Conservation (phyloP, 208 protist genomes). For the Wallacemonas sp. region DNA sequence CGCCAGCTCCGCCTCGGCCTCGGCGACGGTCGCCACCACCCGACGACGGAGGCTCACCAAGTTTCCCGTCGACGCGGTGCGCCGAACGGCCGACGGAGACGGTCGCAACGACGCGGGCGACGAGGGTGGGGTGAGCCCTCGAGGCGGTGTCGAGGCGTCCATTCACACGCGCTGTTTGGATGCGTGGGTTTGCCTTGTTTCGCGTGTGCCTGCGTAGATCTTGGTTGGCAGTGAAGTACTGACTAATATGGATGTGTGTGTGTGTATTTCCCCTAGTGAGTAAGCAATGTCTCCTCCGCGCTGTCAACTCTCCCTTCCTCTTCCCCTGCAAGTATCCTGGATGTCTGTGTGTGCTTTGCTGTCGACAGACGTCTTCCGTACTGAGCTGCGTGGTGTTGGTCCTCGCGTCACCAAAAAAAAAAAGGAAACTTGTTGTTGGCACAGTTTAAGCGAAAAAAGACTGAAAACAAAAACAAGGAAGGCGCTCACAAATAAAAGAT, state of each 20-base stretch:
- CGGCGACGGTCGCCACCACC: constrained; percentile 2
- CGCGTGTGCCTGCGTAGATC: too few species aligned
- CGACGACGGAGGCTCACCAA: not conserved
- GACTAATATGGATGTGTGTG: not conserved
- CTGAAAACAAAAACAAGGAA: too few species aligned
- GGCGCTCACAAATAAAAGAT: too few species aligned
- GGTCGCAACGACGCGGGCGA: not conserved
- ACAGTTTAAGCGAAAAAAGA: constrained; percentile 5
- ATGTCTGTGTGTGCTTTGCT: too few species aligned
- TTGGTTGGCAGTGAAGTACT: too few species aligned
- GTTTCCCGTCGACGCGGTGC: constrained; percentile 2
- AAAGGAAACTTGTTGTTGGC: too few species aligned
- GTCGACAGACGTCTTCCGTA: too few species aligned
- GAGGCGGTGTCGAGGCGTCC: not conserved
- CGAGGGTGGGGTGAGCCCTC: not conserved
- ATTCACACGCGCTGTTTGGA: not conserved
- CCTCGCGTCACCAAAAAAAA: too few species aligned
- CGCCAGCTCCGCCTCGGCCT: not conserved
- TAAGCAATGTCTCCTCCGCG: constrained; percentile 3
- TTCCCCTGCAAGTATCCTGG: too few species aligned
- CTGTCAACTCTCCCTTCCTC: not conserved
- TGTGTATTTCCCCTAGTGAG: not conserved
- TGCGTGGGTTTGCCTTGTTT: not conserved
- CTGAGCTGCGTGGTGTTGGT: too few species aligned
- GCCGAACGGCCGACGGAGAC: not conserved